Base-by-base conservation (phyloP, 2,329 filamentous ascomycete species). In the Hypoxylon sp. region DNA sequence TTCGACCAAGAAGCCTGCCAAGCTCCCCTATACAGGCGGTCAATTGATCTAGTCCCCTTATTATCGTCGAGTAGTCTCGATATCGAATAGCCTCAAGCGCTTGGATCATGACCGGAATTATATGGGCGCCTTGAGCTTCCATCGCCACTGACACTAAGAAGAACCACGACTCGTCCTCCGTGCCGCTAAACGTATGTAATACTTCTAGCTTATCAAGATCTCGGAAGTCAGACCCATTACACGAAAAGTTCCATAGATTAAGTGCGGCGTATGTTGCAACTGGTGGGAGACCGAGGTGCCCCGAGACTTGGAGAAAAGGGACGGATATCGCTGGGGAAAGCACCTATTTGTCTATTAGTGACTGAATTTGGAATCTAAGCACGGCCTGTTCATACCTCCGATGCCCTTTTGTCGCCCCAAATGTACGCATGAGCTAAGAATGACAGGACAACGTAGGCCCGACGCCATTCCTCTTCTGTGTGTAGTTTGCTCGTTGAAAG, bases 91-190 rank as follows among this genome's bases (percentile, higher is more conserved):
- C 90, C 13, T 89, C 82, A 10, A 98, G 90, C 1, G 94, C 94
- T 28, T 86, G 81, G 23, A 97, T 83, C 90, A 97, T 94, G 60
- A 90, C 79, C 0, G 93, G 91, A 63, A 98, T 90, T 34, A 93
- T 88, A 0, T 86, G 83, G 0, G 90, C 94, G 0, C 91, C 93
- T 50, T 90, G 87, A 34, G 93, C 91, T 81, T 98, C 95, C 77
- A 98, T 97, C 17, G 94, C 94, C 0, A 96, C 91, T 0, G 93
- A 97, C 67, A 98, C 86, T 38, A 96, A 84, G 73, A 94, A 94
- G 81, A 98, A 98, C 95, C 95, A 98, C 73, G 94, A 93, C 80
- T 98, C 95, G 72, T 97, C 94, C 55, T 91, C 81, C 6, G 93
- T 96, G 25, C 93, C 94, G 3, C 94, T 98, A 75, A 97, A 96